Conservation (phyloP, 306 rosid genomes). For the Quercus gilva region DNA sequence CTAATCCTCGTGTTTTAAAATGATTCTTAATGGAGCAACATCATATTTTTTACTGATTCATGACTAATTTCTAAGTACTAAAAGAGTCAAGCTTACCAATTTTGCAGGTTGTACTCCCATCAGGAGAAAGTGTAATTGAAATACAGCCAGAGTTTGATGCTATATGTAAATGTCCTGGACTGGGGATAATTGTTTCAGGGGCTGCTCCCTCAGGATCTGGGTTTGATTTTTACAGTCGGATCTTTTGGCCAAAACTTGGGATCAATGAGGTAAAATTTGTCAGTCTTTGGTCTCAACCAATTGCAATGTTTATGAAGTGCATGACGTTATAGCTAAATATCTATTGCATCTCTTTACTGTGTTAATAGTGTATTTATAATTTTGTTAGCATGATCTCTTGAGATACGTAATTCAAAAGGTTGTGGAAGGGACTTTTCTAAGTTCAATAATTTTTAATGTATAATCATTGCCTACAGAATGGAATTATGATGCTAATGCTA, state of each 20-base stretch:
- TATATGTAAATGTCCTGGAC: conserved; percentile 50
- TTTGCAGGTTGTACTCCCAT: conserved; percentile 55
- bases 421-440: not conserved
- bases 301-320: not conserved
- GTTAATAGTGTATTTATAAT: too few relatives aligned
- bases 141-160: conserved; percentile 50
- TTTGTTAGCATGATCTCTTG: too few relatives aligned
- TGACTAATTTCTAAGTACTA: conserved; percentile 5
- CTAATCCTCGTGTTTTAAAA: not conserved
- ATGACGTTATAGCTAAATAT: not conserved
- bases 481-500: not conserved
- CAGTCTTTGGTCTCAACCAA: not conserved
- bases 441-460: too few relatives aligned
- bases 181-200: conserved; percentile 61
- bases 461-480: not conserved
- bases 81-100: conserved; percentile 10
- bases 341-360: too few relatives aligned
- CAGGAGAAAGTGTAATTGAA: conserved; percentile 44
- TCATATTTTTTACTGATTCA: not conserved
- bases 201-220: conserved; percentile 53
- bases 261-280: conserved; percentile 55
- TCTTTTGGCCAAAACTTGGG: conserved; percentile 59
- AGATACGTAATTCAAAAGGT: too few relatives aligned
- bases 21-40: not conserved
- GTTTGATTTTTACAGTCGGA: conserved; percentile 66